Conservation (phyloP, 2,329 filamentous ascomycete species). For the Cercospora sojina region DNA sequence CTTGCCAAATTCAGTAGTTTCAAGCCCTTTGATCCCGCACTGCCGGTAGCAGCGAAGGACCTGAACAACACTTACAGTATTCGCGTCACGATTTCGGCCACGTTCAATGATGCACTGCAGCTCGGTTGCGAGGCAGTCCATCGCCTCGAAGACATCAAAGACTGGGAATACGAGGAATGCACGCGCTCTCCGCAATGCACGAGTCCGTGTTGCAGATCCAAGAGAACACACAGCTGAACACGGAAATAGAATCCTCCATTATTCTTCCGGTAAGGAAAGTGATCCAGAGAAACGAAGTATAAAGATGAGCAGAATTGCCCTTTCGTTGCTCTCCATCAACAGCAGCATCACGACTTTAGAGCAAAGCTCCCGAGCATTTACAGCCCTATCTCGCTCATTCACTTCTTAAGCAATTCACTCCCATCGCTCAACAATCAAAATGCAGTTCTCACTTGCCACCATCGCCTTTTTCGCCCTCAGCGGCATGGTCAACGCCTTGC, state of each 20-base stretch:
- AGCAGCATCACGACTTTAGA: conserved; percentile 15
- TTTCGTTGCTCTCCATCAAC: conserved; percentile 12
- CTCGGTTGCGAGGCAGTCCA: background rate
- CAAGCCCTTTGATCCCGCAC: background rate
- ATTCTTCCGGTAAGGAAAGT: background rate
- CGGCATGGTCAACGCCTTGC: conserved; percentile 22
- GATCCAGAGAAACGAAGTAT: conserved; percentile 3
- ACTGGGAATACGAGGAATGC: background rate
- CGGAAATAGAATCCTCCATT: background rate
- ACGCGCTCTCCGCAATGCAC: background rate
- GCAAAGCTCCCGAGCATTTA: conserved; percentile 10
- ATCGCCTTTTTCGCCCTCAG: conserved; percentile 23
- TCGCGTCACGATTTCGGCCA: background rate
- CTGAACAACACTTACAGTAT: background rate
- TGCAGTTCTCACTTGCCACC: conserved; percentile 24
- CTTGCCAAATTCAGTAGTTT: background rate
- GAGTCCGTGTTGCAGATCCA: background rate
- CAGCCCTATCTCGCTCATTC: conserved; percentile 13
- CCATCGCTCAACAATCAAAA: conserved; percentile 19
- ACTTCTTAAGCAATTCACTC: conserved; percentile 12
- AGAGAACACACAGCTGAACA: background rate
- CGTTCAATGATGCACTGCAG: background rate
- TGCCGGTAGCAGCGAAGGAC: background rate
- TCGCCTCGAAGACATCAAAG: background rate
- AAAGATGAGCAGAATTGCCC: background rate